Evolutionary conservation across 1,139 yeast species (phyloP), one percentile per base, ranked within the genome.

Genomic region (Yarrowia galli): DNA sequence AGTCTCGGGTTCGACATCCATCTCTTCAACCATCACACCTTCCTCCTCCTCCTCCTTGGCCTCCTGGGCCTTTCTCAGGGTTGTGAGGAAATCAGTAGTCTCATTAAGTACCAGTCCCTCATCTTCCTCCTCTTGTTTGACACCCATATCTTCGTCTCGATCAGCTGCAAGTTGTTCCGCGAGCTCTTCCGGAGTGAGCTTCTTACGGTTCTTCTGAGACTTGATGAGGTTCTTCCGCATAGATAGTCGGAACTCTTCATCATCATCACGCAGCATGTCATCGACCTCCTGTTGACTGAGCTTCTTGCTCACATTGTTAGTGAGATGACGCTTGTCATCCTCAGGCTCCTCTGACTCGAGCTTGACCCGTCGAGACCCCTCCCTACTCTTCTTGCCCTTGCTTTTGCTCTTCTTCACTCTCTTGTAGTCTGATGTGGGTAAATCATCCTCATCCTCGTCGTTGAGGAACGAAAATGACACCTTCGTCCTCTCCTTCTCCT

Each of bases 21-120:
- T 53, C 43, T 46, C 40, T 35, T 42, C 66, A 23, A 67, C 71
- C 28, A 38, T 63, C 22, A 68, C 72, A 16, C 25, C 67, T 23
- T 69, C 71, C 49, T 61, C 65, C 45, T 54, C 69, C 16, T 64
- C 63, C 10, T 67, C 69, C 42, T 67, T 67, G 22, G 67, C 69
- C 8, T 43, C 64, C 42, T 69, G 69, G 15, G 61, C 69, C 43
- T 67, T 70, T 68, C 67, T 74, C 7, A 85, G 71, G 1, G 80
- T 77, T 22, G 78, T 80, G 69, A 90, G 79, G 74, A 90, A 89
- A 43, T 86, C 89, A 3, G 81, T 75, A 4, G 86, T 87, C 68
- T 87, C 90, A 74, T 88, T 88, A 60, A 87, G 79, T 0, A 84
- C 80, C 40, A 84, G 70, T 1, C 81, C 83, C 20, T 53, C 38